Evolutionary conservation across 2,329 filamentous ascomycete genomes (phyloP).

Genomic region (Aspergillus unguis): DNA sequence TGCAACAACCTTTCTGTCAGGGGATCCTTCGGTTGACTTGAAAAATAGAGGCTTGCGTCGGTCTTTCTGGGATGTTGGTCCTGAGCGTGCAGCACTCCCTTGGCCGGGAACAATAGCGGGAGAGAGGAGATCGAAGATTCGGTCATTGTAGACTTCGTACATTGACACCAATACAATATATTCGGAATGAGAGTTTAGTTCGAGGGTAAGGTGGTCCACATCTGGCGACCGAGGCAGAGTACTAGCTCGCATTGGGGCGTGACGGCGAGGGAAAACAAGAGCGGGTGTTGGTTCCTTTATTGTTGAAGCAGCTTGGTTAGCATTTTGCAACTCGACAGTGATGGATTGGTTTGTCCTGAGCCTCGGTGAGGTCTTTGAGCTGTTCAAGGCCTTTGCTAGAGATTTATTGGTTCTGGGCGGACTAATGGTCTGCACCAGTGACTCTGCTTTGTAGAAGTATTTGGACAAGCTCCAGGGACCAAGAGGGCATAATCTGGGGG

Average conservation of each 20-base stretch:
- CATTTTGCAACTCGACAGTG: constrained; percentile 25
- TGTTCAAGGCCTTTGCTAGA: constrained; percentile 16
- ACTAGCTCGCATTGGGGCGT: constrained; percentile 66
- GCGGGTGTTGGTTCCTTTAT: constrained; percentile 57
- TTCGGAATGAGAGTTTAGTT: constrained; percentile 66
- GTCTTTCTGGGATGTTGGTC: constrained; percentile 59
- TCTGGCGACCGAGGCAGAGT: constrained; percentile 70
- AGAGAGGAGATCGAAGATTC: constrained; percentile 89
- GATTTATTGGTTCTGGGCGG: constrained; percentile 2
- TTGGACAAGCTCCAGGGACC: constrained; percentile 1
- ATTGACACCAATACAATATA: constrained; percentile 91
- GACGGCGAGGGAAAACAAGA: constrained; percentile 54
- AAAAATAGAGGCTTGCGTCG: constrained; percentile 81
- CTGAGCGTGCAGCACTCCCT: constrained; percentile 38
- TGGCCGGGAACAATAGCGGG: constrained; percentile 45
- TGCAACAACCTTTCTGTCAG: constrained; percentile 90
- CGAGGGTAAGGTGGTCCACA: constrained; percentile 66
- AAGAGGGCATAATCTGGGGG: constrained; percentile 16
- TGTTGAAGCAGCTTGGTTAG: constrained; percentile 38
- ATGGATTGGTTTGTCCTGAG: constrained; percentile 23
- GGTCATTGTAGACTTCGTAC: constrained; percentile 99
- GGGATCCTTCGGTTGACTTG: constrained; percentile 83
- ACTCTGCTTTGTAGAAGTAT: constrained; percentile 1
- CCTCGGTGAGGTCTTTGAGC: constrained; percentile 17
- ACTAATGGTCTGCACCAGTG: neutral